Conservation (phyloP, 768 basidiomycete species). For the Rubroboletus pulcherrimus region DNA sequence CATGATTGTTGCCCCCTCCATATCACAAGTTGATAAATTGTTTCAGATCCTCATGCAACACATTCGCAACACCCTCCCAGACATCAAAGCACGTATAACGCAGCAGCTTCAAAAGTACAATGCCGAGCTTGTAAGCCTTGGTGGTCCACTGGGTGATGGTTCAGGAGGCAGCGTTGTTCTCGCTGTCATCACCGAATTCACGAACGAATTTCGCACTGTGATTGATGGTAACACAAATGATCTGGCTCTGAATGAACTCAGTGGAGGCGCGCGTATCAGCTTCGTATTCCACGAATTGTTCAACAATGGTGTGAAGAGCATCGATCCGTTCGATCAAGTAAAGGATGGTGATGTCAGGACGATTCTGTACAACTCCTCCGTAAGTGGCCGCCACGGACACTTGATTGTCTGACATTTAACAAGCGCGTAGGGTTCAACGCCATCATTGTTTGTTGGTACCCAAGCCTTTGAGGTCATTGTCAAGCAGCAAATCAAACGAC, state of each 20-base stretch:
- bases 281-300: constrained; percentile 99
- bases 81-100: constrained; percentile 95
- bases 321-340: constrained; percentile 98
- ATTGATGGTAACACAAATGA: constrained; percentile 99
- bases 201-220: constrained; percentile 90
- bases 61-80: constrained; percentile 94
- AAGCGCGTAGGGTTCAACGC: constrained; percentile 77
- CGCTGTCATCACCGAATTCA: constrained; percentile 98
- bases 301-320: constrained; percentile 92
- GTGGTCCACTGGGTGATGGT: constrained; percentile 81
- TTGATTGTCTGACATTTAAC: not conserved
- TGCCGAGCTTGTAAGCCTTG: constrained; percentile 76
- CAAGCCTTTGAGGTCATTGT: constrained; percentile 98
- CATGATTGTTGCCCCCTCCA: not conserved
- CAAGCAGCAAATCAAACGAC: constrained; percentile 96
- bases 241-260: constrained; percentile 89
- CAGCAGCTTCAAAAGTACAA: constrained; percentile 87
- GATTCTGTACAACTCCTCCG: constrained; percentile 96
- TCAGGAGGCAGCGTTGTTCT: constrained; percentile 91
- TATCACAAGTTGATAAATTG: not conserved
- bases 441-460: constrained; percentile 93
- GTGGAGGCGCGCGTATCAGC: constrained; percentile 97
- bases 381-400: constrained; percentile 37
- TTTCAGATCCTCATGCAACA: constrained; percentile 96
- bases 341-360: constrained; percentile 98